phyloP scores from a whole-genome alignment of 345 rosid species.

The Laguncularia racemosa region DNA sequence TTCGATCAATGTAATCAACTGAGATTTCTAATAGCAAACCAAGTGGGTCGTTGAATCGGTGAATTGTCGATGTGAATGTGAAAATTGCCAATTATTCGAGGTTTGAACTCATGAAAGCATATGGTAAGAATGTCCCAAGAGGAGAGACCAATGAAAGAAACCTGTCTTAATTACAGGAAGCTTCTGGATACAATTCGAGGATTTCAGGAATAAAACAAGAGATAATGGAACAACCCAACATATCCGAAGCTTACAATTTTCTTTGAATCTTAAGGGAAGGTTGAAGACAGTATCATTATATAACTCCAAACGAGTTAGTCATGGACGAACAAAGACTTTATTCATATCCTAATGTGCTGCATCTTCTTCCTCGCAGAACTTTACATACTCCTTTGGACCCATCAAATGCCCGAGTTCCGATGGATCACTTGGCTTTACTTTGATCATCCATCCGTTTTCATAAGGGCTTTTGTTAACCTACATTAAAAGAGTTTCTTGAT shows the following conservation, averaged over 20 bases:
- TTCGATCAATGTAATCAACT: too few relatives aligned
- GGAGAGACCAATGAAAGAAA: neutral
- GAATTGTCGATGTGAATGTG: too few relatives aligned
- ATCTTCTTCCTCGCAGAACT: constrained; percentile 91
- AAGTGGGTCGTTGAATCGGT: too few relatives aligned
- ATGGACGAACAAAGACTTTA: neutral
- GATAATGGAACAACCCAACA: constrained; percentile 1
- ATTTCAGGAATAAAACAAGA: neutral
- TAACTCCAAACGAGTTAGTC: constrained; percentile 6
- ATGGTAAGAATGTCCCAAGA: neutral
- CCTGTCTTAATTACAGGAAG: constrained; percentile 14
- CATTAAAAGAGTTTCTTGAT: constrained; percentile 5
- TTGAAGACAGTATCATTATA: neutral
- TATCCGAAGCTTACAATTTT: constrained; percentile 3
- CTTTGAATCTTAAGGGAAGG: neutral
- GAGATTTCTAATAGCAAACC: too few relatives aligned
- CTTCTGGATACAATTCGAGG: constrained; percentile 8
- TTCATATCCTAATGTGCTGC: constrained; percentile 54
- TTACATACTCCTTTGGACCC: constrained; percentile 74
- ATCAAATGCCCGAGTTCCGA: constrained; percentile 65
- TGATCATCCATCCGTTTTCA: constrained; percentile 95
- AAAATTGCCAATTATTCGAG: too few relatives aligned
- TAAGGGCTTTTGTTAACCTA: constrained; percentile 86
- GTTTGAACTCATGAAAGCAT: neutral
- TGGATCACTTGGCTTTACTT: constrained; percentile 82